Evolutionary conservation across 2,329 filamentous ascomycete genomes (phyloP).

Genomic region (Aspergillus sp.): DNA sequence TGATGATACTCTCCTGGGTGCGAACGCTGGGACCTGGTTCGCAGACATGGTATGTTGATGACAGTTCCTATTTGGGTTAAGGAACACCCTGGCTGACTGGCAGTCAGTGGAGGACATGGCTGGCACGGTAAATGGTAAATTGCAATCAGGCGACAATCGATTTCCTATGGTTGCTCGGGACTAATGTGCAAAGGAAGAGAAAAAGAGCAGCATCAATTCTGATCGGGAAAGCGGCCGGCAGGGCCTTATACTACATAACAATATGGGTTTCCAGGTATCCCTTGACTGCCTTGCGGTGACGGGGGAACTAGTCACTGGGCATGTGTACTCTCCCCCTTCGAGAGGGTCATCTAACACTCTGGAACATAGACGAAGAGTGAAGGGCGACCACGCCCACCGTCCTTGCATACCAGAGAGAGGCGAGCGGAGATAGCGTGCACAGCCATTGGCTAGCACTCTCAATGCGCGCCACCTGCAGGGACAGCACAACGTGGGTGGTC

Average conservation of each 20-base stretch:
- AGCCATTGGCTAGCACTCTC: constrained; percentile 30
- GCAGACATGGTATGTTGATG: constrained; percentile 25
- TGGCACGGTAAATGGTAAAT: constrained; percentile 9
- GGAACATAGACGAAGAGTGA: constrained; percentile 27
- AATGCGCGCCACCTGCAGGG: constrained; percentile 28
- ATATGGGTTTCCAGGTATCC: constrained; percentile 25
- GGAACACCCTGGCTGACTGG: constrained; percentile 26
- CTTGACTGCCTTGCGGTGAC: constrained; percentile 30
- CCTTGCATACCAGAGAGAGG: constrained; percentile 43
- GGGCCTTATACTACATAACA: constrained; percentile 33
- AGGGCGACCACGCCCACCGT: constrained; percentile 27
- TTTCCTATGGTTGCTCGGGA: constrained; percentile 11
- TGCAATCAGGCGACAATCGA: constrained; percentile 16
- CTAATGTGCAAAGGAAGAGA: constrained; percentile 14
- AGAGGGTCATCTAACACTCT: constrained; percentile 28
- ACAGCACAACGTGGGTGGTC: constrained; percentile 37
- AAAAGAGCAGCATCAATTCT: constrained; percentile 15
- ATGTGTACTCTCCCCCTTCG: constrained; percentile 30
- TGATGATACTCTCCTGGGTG: constrained; percentile 19
- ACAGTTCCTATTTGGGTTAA: constrained; percentile 17
- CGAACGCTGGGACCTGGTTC: constrained; percentile 19
- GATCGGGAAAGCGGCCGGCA: constrained; percentile 13
- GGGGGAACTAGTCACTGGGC: constrained; percentile 20
- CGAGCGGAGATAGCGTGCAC: constrained; percentile 20
- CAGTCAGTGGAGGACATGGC: constrained; percentile 37